Conservation (phyloP, 2,329 filamentous ascomycete genomes). For the Paraphoma chrysanthemicola region DNA sequence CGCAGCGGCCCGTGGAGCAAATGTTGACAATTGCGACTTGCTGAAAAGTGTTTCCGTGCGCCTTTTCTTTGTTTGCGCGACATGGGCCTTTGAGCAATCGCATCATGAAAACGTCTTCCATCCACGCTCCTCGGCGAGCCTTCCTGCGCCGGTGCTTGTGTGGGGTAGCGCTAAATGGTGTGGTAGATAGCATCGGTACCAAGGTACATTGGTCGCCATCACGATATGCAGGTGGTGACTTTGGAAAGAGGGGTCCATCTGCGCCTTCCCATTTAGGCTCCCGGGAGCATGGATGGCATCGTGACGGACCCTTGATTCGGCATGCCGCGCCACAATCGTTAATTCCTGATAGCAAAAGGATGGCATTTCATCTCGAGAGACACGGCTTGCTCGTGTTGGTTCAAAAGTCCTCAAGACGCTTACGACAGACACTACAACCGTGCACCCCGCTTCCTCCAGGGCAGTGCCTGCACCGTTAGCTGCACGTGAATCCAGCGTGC, state of each 20-base stretch:
- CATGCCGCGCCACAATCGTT: slow-evolving; percentile 13
- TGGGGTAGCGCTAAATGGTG: slow-evolving; percentile 7
- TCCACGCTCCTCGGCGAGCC: background rate
- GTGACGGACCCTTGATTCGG: slow-evolving; percentile 9
- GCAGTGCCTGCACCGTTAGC: slow-evolving; percentile 8
- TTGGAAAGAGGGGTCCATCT: slow-evolving; percentile 17
- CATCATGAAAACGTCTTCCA: background rate
- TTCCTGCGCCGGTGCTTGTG: slow-evolving; percentile 5
- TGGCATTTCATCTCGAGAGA: slow-evolving; percentile 3
- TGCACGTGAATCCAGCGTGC: slow-evolving; percentile 2
- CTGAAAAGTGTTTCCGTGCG: background rate
- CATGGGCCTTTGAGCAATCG: background rate
- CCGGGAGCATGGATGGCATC: too few relatives aligned
- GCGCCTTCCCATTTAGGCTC: slow-evolving; percentile 20
- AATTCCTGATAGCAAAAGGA: background rate
- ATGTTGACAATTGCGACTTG: slow-evolving; percentile 5
- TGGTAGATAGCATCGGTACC: slow-evolving; percentile 1
- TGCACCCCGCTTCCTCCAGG: slow-evolving; percentile 3
- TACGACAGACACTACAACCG: background rate
- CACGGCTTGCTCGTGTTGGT: background rate
- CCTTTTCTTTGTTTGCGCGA: background rate
- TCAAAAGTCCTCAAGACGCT: background rate
- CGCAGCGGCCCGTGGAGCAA: slow-evolving; percentile 10
- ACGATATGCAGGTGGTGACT: slow-evolving; percentile 14
- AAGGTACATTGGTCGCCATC: background rate